Conservation (phyloP, 768 basidiomycete genomes). For the Hypholoma sublateritium region DNA sequence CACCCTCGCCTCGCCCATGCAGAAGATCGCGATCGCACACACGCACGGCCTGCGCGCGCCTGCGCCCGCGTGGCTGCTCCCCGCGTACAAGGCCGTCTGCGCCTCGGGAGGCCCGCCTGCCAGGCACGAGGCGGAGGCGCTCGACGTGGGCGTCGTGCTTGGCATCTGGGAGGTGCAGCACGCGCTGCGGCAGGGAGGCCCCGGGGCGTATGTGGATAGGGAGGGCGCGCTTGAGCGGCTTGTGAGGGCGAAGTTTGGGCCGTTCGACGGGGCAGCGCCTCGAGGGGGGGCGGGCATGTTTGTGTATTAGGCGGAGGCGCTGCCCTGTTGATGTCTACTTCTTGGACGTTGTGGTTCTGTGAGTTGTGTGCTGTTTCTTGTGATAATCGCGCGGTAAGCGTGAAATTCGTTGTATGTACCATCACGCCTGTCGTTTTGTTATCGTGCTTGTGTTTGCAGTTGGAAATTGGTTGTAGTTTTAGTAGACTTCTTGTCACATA, state of each 20-base stretch:
- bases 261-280: background rate
- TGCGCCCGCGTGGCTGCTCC: conserved; percentile 31
- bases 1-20: conserved; percentile 31
- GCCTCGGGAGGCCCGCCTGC: conserved; percentile 23
- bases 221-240: conserved; percentile 7
- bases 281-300: background rate
- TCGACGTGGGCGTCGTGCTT: conserved; percentile 31
- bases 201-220: conserved; percentile 2
- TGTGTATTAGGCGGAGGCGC: background rate
- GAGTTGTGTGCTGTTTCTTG: too few species aligned
- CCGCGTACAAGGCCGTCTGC: conserved; percentile 36
- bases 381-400: too few species aligned
- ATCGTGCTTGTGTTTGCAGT: too few species aligned
- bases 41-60: conserved; percentile 21
- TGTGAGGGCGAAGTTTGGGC: conserved; percentile 21
- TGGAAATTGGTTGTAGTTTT: too few species aligned
- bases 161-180: conserved; percentile 32
- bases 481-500: too few species aligned
- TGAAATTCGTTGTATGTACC: too few species aligned
- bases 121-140: conserved; percentile 25
- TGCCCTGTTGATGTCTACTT: too few species aligned
- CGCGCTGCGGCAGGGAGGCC: conserved; percentile 14
- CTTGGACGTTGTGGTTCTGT: too few species aligned
- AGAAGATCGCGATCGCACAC: conserved; percentile 32
- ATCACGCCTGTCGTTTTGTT: too few species aligned